Base-by-base conservation (phyloP, 805 yeast species). In the Starmera caribaea region DNA sequence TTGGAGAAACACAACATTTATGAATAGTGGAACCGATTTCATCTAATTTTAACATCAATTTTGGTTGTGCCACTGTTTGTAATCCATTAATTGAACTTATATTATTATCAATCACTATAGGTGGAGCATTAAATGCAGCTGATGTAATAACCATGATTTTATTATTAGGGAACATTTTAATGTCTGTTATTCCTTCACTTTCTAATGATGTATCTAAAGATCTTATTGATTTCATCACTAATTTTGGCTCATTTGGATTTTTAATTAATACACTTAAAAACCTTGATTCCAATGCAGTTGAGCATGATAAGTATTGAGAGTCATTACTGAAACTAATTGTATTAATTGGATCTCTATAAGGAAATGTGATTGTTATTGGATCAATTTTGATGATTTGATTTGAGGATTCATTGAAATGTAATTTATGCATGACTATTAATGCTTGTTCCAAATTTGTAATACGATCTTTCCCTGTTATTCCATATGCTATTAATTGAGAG, bases 161-260 rank as follows among this genome's bases (percentile, higher is more conserved):
- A 46, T 77, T 75, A 32, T 76, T 79, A 0, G 87, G 86, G 57
- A 81, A 79, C 55, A 88, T 82, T 41, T 73, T 72, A 7, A 85
- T 61, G 45, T 79, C 84, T 0, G 97, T 90, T 31, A 90, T 85
- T 2, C 97, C 97, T 55, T 89, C 97, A 41, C 85, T 76, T 44
- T 85, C 94, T 47, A 82, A 59, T 0, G 81, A 73, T 0, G 81
- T 74, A 40, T 79, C 84, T 6, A 78, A 57, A 5, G 76, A 66
- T 35, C 89, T 59, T 30, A 75, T 68, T 1, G 86, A 79, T 47
- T 81, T 79, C 81, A 82, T 74, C 1, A 81, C 71, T 24, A 81
- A 58, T 17, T 81, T 69, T 1, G 90, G 86, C 37, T 76, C 79
- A 24, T 69, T 68, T 3, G 79, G 72, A 46, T 79, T 77, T 29